Base-by-base conservation (phyloP, 108 stramenopile species). In the Epithemia pelagica region DNA sequence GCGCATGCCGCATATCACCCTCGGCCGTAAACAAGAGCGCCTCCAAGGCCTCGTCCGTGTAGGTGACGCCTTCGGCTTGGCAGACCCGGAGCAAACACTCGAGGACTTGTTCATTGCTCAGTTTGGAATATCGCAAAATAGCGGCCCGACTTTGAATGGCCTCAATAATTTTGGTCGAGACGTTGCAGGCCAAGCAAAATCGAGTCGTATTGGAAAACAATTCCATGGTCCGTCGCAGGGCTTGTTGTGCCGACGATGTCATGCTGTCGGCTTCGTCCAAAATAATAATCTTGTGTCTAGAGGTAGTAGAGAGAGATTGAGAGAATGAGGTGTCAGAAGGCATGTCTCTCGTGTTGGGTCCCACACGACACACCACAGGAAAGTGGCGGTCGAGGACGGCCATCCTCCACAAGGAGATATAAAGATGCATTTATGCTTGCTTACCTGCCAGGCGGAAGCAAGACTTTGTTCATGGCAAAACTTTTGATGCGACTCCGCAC, bases 61-160 rank as follows among this genome's bases (percentile, higher is more conserved):
- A 92, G 30, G 80, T 72, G 24, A 98, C 86, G 23, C 86, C 55
- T 74, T 99, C 99, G 18, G 78, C 69, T 55, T 88, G 77, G 67
- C 94, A 95, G 19, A 99, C 95, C 62, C 92, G 68, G 32, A 88
- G 66, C 1, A 99, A 78, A 25, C 98, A 83, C 26, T 78, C 67
- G 65, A 97, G 74, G 15, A 99, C 79, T 69, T 97, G 91, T 55
- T 91, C 93, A 68, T 99, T 96, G 21, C 80, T 66, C 54, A 99
- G 76, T 22, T 93, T 78, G 28, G 86, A 78, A 71, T 96, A 99
- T 0, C 99, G 94, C 21, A 99, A 80, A 62, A 99, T 96, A 54
- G 99, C 98, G 29, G 97, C 97, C n/a, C 99, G 89, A 58, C 76
- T 78, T 84, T 99, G 99, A 68, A 99, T 99, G 46, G 99, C 96